Conservation (phyloP, 2,329 filamentous ascomycete genomes). For the Didymosphaeria variabile region DNA sequence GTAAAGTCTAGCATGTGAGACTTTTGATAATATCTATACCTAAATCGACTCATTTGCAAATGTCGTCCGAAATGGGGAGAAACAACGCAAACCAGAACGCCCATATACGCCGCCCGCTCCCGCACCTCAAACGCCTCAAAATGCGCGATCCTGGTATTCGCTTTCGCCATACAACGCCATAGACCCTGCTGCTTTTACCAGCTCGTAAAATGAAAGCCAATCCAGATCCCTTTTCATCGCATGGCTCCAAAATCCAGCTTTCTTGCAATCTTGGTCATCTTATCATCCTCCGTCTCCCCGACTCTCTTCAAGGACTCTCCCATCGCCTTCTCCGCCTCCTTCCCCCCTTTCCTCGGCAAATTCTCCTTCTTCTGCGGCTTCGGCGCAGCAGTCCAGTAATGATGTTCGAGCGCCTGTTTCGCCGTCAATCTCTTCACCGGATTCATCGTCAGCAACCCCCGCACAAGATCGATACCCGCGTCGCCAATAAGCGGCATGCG, state of each 20-base stretch:
- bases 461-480: slow-evolving; percentile 86
- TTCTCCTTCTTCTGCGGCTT: slow-evolving; percentile 83
- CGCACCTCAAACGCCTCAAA: no score
- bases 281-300: slow-evolving; percentile 71
- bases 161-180: not conserved
- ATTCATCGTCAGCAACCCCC: slow-evolving; percentile 84
- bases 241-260: slow-evolving; percentile 64
- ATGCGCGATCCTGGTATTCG: not conserved
- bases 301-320: slow-evolving; percentile 82
- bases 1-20: no score
- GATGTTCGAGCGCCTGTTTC: slow-evolving; percentile 78
- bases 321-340: slow-evolving; percentile 72
- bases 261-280: slow-evolving; percentile 79
- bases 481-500: slow-evolving; percentile 83
- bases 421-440: slow-evolving; percentile 86
- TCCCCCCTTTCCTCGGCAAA: slow-evolving; percentile 77
- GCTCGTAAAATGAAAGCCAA: no score
- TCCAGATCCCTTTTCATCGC: slow-evolving; percentile 3
- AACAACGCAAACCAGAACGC: no score
- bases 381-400: slow-evolving; percentile 87
- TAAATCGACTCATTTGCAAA: no score
- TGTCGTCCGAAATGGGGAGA: no score
- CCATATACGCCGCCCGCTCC: no score
- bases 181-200: not conserved
- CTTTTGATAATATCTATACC: no score